Evolutionary conservation across 495 filamentous ascomycete species (phyloP).

Genomic region (Talaromyces proteolyticus): DNA sequence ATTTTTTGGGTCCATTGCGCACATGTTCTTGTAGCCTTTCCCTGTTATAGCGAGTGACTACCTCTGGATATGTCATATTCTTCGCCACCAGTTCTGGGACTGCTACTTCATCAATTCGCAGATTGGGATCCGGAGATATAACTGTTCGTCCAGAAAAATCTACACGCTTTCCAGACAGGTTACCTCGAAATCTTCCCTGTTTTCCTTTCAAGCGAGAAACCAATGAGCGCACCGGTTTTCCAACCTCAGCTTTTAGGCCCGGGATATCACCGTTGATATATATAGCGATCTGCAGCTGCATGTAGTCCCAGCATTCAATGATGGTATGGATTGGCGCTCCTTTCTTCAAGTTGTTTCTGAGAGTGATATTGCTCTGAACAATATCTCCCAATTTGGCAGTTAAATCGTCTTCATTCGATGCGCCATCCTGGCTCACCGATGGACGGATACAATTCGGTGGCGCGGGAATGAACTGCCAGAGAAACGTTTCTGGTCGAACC

Average conservation of each 20-base stretch:
- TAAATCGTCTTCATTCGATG: slow-evolving; percentile 93
- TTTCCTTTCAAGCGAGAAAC: slow-evolving; percentile 96
- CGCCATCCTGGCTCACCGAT: slow-evolving; percentile 83
- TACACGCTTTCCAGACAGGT: slow-evolving; percentile 95
- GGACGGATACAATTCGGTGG: slow-evolving; percentile 91
- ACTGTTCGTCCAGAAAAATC: slow-evolving; percentile 97
- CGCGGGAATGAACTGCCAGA: slow-evolving; percentile 94
- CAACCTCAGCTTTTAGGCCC: slow-evolving; percentile 67
- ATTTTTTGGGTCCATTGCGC: slow-evolving; percentile 63
- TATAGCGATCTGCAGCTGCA: slow-evolving; percentile 90
- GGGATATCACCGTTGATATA: slow-evolving; percentile 98
- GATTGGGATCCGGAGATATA: slow-evolving; percentile 93
- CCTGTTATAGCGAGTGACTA: slow-evolving; percentile 75
- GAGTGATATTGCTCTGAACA: slow-evolving; percentile 76
- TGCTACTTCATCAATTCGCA: slow-evolving; percentile 90
- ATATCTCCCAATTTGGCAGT: slow-evolving; percentile 94
- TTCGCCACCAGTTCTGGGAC: slow-evolving; percentile 84
- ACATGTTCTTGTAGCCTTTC: slow-evolving; percentile 71
- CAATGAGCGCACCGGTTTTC: slow-evolving; percentile 83
- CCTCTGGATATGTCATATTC: slow-evolving; percentile 92
- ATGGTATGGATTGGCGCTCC: slow-evolving; percentile 80
- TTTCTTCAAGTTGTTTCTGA: slow-evolving; percentile 71
- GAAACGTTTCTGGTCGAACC: slow-evolving; percentile 90
- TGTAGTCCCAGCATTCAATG: slow-evolving; percentile 98
- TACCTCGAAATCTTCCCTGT: slow-evolving; percentile 93